Conservation (phyloP, 768 basidiomycete species). For the Hydnum rufescens region DNA sequence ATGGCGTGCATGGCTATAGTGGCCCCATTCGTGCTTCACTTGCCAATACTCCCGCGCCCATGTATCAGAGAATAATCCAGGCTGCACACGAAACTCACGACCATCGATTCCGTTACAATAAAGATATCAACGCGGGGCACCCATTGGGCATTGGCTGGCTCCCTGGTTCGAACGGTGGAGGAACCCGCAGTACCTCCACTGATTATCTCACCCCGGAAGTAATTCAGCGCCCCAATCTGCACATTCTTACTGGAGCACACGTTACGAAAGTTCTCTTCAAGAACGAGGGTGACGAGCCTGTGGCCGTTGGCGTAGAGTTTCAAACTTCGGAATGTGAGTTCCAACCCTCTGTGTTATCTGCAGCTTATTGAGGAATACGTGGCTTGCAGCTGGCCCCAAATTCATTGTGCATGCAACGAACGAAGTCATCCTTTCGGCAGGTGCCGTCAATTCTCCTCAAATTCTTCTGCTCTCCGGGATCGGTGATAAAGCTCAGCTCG, state of each 20-base stretch:
- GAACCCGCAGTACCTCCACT: neutral
- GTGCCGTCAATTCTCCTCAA: constrained; percentile 21
- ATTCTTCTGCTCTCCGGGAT: constrained; percentile 32
- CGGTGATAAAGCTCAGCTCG: constrained; percentile 41
- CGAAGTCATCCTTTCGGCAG: constrained; percentile 15
- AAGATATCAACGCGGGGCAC: neutral
- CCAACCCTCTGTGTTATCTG: constrained; percentile 16
- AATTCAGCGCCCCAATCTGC: constrained; percentile 11
- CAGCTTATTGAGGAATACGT: constrained; percentile 29
- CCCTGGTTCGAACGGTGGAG: neutral
- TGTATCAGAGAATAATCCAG: neutral
- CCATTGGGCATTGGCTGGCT: neutral
- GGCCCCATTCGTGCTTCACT: neutral
- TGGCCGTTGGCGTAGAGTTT: constrained; percentile 30
- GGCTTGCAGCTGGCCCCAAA: constrained; percentile 8
- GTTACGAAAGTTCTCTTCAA: constrained; percentile 11
- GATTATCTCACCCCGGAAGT: constrained; percentile 11
- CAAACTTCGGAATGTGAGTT: constrained; percentile 12
- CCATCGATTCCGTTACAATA: neutral
- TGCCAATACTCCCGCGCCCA: neutral
- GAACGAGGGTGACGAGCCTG: neutral
- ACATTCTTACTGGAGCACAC: constrained; percentile 5
- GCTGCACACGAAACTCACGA: neutral
- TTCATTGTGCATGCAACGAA: constrained; percentile 2
- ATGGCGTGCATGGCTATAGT: neutral